These are phyloP conservation scores for Hypoxylon sp. DNA, from an alignment of 2,329 filamentous ascomycete species.

Conservation along the genomic window DNA sequence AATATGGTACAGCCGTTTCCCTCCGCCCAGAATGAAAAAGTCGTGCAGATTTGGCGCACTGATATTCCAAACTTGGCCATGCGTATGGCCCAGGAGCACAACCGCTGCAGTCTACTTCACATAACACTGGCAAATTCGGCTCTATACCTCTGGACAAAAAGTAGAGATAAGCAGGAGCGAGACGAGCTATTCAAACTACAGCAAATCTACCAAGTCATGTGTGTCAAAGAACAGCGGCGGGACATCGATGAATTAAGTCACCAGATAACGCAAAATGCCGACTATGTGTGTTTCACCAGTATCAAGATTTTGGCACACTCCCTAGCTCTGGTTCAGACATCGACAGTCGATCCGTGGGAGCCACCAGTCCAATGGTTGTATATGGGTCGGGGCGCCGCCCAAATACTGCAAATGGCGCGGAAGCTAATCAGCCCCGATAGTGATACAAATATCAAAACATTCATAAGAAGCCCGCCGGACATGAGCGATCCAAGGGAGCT, in stretches of 20 bases:
- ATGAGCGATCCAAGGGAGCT: slow-evolving; percentile 53
- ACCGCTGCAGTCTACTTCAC: slow-evolving; percentile 55
- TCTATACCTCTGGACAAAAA: slow-evolving; percentile 55
- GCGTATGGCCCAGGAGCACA: slow-evolving; percentile 52
- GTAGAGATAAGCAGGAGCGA: slow-evolving; percentile 47
- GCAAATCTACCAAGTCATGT: slow-evolving; percentile 56
- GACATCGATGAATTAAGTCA: slow-evolving; percentile 53
- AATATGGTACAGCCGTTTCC: slow-evolving; percentile 52
- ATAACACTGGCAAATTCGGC: slow-evolving; percentile 57
- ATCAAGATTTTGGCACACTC: slow-evolving; percentile 57
- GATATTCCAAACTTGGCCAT: slow-evolving; percentile 56
- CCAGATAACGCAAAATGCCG: slow-evolving; percentile 49
- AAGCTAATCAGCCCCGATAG: slow-evolving; percentile 41
- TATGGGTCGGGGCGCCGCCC: slow-evolving; percentile 56
- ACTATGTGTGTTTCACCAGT: slow-evolving; percentile 56
- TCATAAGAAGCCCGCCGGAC: slow-evolving; percentile 51
- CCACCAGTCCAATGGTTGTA: slow-evolving; percentile 58
- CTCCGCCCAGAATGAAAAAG: slow-evolving; percentile 38
- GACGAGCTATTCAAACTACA: slow-evolving; percentile 55
- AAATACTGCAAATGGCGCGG: slow-evolving; percentile 53
- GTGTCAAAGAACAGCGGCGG: slow-evolving; percentile 56
- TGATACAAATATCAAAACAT: slow-evolving; percentile 49
- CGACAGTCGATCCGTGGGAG: slow-evolving; percentile 56
- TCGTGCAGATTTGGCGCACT: slow-evolving; percentile 52
- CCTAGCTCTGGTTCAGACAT: slow-evolving; percentile 58